These are phyloP conservation scores for Naganishia friedmannii DNA, from an alignment of 768 basidiomycete genomes.

Conservation along the genomic window DNA sequence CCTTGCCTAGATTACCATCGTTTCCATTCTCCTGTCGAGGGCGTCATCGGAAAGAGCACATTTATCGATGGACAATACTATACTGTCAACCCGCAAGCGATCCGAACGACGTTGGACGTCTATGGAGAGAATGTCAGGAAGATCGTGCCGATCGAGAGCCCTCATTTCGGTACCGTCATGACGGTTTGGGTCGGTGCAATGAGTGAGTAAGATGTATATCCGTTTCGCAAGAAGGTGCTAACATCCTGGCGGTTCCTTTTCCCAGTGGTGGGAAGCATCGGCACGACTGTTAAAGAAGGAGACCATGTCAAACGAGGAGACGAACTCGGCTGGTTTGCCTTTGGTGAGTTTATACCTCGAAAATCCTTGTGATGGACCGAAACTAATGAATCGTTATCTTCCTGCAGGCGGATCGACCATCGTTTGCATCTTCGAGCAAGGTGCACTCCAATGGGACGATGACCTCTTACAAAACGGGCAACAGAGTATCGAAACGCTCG, in stretches of 20 bases:
- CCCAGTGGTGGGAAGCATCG: conserved; percentile 75
- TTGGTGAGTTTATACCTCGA: conserved; percentile 61
- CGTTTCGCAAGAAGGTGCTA: not conserved
- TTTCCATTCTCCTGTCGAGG: conserved; percentile 58
- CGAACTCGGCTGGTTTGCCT: conserved; percentile 92
- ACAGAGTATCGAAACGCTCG: conserved; percentile 83
- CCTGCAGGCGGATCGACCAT: conserved; percentile 80
- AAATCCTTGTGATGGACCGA: not conserved
- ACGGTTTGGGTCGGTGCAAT: conserved; percentile 60
- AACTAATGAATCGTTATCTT: not conserved
- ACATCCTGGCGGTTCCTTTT: not conserved
- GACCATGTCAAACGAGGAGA: conserved; percentile 75
- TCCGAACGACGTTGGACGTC: conserved; percentile 82
- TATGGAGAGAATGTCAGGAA: conserved; percentile 92
- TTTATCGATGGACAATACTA: conserved; percentile 89
- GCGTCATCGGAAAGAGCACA: conserved; percentile 71
- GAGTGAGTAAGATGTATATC: conserved; percentile 43
- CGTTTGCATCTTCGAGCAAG: conserved; percentile 83
- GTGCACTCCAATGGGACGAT: conserved; percentile 82
- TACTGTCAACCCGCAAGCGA: conserved; percentile 96
- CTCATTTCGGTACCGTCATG: conserved; percentile 86
- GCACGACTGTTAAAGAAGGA: conserved; percentile 81
- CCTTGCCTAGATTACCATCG: conserved; percentile 74
- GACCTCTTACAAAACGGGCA: conserved; percentile 79
- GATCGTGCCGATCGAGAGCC: conserved; percentile 85